Evolutionary conservation across 2,329 filamentous ascomycete species (phyloP), one percentile per base, ranked within the genome.

Genomic region (Tetracladium maxilliforme): DNA sequence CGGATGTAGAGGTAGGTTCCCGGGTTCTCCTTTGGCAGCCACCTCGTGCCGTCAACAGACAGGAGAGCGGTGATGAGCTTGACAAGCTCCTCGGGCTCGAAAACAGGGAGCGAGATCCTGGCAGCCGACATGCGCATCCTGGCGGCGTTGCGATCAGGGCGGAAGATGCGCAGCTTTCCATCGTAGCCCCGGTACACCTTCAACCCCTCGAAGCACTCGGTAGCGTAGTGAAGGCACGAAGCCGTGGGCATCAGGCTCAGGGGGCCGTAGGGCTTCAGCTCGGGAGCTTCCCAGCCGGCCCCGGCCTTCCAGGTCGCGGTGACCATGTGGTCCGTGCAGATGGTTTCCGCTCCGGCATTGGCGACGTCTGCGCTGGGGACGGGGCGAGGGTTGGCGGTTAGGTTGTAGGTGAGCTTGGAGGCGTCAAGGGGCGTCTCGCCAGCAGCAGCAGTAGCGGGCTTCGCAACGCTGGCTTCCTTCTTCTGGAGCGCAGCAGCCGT

Each of bases 261-360:
- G 8, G 80, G 76, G 1, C 79, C 78, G 49, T 82, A 90, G 14
- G 82, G 78, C 46, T 70, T 68, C 30, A 92, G 64, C 39, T 76
- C 64, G 2, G 83, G 83, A 3, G 66, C 59, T 19, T 64, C 61
- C 83, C 83, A 92, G 39, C 83, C 83, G 12, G 52, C 44, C 21
- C 55, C 45, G 13, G 49, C 52, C 17, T 61, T 70, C 82, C 83
- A 92, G 27, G 57, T 54, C 12, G 61, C 75, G 25, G 72, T 75
- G 40, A 90, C 61, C 83, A 93, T 92, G 61, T 94, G 86, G 60
- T 94, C 84, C 33, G 80, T 84, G 59, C 64, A 68, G 44, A 40
- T 13, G 41, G 41, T 7, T 31, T 19, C 14, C 36, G 37, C 12
- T 28, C 27, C 16, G 42, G 44, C 24, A 45, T 43, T 19, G 46